These are phyloP conservation scores for Daldinia bambusicola DNA, from an alignment of 495 filamentous ascomycete species.

Conservation along the genomic window DNA sequence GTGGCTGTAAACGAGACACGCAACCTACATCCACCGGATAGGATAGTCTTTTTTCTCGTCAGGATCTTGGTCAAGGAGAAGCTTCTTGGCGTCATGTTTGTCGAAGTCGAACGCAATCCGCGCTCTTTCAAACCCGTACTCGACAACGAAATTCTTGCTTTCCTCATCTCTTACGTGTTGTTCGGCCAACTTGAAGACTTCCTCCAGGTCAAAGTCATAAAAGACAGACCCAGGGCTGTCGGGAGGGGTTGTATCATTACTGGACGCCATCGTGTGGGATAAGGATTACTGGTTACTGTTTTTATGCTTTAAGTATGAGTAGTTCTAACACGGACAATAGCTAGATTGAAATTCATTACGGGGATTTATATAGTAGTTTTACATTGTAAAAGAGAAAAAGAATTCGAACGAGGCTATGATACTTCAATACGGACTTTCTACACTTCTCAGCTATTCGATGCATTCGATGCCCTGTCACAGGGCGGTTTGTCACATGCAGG, in stretches of 20 bases:
- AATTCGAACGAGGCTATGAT: conserved; percentile 6
- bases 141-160: conserved; percentile 73
- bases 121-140: conserved; percentile 73
- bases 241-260: conserved; percentile 8
- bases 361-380: conserved; percentile 4
- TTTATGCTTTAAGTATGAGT: not conserved
- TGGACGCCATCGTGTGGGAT: conserved; percentile 25
- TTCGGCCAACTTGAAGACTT: conserved; percentile 57
- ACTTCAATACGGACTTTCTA: conserved; percentile 4
- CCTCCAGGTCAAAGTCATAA: conserved; percentile 64
- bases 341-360: conserved; percentile 6
- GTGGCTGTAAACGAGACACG: not conserved
- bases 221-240: conserved; percentile 51
- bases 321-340: not conserved
- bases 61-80: conserved; percentile 46
- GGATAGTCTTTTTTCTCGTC: conserved; percentile 39
- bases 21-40: conserved; percentile 74
- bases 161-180: conserved; percentile 49
- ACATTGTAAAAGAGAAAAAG: conserved; percentile 4
- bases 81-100: conserved; percentile 52
- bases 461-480: conserved; percentile 11
- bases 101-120: conserved; percentile 70
- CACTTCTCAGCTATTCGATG: conserved; percentile 14
- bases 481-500: conserved; percentile 16
- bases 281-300: conserved; percentile 5